Evolutionary conservation across 73 alveolate genomes (phyloP).

Genomic region (Urostyla sp.): DNA sequence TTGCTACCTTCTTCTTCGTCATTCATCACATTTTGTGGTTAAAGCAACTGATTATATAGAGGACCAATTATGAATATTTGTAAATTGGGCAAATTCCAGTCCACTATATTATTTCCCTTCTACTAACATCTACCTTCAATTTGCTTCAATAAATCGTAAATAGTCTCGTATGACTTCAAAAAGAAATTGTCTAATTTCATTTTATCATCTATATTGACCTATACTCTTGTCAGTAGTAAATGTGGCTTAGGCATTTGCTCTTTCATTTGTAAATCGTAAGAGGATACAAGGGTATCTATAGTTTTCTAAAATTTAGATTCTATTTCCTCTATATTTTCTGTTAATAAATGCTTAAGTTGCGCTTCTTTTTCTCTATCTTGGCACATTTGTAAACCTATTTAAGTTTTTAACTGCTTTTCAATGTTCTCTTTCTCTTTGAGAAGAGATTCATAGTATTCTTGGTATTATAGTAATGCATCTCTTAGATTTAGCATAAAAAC

Average conservation of each 20-base stretch:
- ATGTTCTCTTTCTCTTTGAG: constrained; percentile 35
- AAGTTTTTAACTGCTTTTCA: constrained; percentile 12
- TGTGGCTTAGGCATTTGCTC: constrained; percentile 48
- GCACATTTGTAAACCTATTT: constrained; percentile 14
- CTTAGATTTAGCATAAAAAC: constrained; percentile 56
- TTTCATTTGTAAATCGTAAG: constrained; percentile 30
- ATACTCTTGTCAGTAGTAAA: constrained; percentile 44
- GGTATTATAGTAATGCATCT: constrained; percentile 40
- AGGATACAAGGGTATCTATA: not conserved
- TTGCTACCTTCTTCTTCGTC: not conserved
- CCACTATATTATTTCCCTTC: constrained; percentile 38
- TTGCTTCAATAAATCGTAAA: constrained; percentile 19
- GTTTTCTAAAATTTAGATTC: constrained; percentile 8
- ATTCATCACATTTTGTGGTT: not conserved
- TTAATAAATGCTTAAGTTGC: not conserved
- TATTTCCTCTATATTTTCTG: not conserved
- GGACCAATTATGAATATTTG: constrained; percentile 45
- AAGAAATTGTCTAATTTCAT: constrained; percentile 44
- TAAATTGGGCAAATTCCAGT: constrained; percentile 18
- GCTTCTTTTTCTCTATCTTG: constrained; percentile 1
- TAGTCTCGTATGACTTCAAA: constrained; percentile 49
- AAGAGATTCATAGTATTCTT: constrained; percentile 33
- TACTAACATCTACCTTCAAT: constrained; percentile 15
- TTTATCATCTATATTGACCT: constrained; percentile 2
- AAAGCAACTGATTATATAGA: not conserved